Evolutionary conservation across 2,329 filamentous ascomycete species (phyloP), one percentile per base, ranked within the genome.

Genomic region (Xylariaceae sp.): DNA sequence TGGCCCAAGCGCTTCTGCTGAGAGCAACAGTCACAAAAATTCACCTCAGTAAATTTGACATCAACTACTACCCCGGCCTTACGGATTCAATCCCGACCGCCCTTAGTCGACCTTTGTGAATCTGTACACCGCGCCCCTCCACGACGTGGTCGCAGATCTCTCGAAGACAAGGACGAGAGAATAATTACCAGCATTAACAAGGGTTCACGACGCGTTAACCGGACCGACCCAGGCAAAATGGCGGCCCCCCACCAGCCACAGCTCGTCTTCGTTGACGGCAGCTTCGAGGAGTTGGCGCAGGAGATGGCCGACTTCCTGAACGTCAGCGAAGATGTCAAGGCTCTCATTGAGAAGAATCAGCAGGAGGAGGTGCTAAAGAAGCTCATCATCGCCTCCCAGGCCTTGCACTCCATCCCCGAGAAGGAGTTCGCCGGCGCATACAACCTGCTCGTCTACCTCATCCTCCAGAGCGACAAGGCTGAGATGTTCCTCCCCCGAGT

Each of bases 231-330:
- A 51, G 47, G 9, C 57, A 63, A 53, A 53, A 78, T 74, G 72
- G 73, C 76, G 58, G 64, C 61, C 35, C 41, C 55, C 54, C 58
- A 63, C 72, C 79, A 80, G 73, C 81, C 81, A 59, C 80, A 85
- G 77, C 80, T 84, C 70, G 81, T 88, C 74, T 88, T 88, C 72
- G 84, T 99, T 76, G 94, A 99, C 81, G 94, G 94, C 76, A 85
- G 86, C 71, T 96, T 97, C 76, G 87, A 92, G 75, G 94, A 97
- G 80, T 87, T 97, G 73, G 87, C 89, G 71, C 87, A 90, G 76
- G 94, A 99, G 80, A 89, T 99, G 81, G 92, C 93, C 75, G 89
- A 92, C 71, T 97, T 96, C 78, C 82, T 99, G 74, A 91, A 96
- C 76, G 81, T 87, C 69, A 84, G 92, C 74, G 88, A 89, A 71